Base-by-base conservation (phyloP, 208 protist genomes). In the Crithidia acanthocephali region DNA sequence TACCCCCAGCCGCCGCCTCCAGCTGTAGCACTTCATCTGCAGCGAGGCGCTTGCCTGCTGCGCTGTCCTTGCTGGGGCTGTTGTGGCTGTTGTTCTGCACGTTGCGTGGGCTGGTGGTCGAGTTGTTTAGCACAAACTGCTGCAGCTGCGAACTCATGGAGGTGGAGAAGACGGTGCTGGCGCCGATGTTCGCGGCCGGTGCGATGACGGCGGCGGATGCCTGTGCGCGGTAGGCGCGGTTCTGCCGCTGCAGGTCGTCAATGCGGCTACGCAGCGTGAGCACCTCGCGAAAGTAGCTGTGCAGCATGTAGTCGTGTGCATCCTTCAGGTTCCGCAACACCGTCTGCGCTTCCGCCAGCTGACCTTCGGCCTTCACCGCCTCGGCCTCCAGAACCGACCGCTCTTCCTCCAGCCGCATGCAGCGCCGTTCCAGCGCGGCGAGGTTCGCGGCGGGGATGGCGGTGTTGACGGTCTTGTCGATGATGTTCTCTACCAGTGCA, bases 291-390 rank as follows among this genome's bases (percentile, higher is more conserved):
- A 96, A 96, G 72, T 96, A 96, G 59, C 71, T 85, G 61, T 87
- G 85, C 55, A 96, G 71, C 91, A 93, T 92, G 68, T 87, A 89
- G 25, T 93, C 81, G 64, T 96, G 88, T n/a, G 86, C 84, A 33
- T 75, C 50, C 45, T 88, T 84, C 32, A 87, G 35, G 48, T 85
- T 69, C 0, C 28, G 58, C 30, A 90, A 66, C 30, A 65, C 56
- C 9, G 23, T 62, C 57, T 87, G 63, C 59, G 74, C 13, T 13
- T 83, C 74, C 8, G 27, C 50, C 20, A 76, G 53, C 13, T 64
- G 53, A n/a, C 53, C 6, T 28, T 84, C 62, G 51, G 68, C 68
- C 35, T 69, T 51, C 0, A 25, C 45, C 5, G 76, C 60, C 23
- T 82, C 60, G 2, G 25, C 66, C 33, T 66, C 68, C 30, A 88